Percentiles rank a stretch among this genome's conserved stretches.
Evolutionary conservation across 129 eudicot genomes (phyloP).

Genomic region (Erigeron canadensis): DNA sequence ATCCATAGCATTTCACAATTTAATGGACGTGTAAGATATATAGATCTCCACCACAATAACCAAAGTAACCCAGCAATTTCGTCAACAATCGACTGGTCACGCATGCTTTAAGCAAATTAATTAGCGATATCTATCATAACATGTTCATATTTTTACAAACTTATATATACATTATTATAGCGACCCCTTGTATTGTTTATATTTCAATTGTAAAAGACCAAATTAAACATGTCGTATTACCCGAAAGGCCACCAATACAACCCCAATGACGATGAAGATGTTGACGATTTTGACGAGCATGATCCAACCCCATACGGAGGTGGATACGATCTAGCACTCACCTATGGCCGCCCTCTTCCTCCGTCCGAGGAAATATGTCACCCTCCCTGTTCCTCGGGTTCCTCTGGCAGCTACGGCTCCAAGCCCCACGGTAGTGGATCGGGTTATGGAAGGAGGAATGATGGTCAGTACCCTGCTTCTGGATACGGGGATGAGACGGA

Average conservation of each 20-base stretch:
- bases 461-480: slow-evolving; percentile 27
- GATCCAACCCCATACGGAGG: slow-evolving; percentile 88
- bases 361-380: slow-evolving; percentile 74
- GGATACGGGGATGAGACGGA: slow-evolving; percentile 41
- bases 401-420: slow-evolving; percentile 47
- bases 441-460: slow-evolving; percentile 38
- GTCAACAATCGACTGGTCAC: slow-evolving; percentile 15
- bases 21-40: not conserved
- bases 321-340: slow-evolving; percentile 61
- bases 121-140: not conserved
- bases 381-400: slow-evolving; percentile 42
- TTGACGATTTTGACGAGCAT: slow-evolving; percentile 67
- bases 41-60: slow-evolving; percentile 8
- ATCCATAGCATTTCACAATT: not conserved
- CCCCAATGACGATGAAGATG: slow-evolving; percentile 47
- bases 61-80: slow-evolving; percentile 21
- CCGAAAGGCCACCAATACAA: slow-evolving; percentile 55
- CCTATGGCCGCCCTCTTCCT: slow-evolving; percentile 72
- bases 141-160: slow-evolving; percentile 1
- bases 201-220: not conserved
- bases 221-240: slow-evolving; percentile 59
- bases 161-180: not conserved
- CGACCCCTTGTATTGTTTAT: not conserved
- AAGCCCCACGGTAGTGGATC: slow-evolving; percentile 43
- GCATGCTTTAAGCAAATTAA: not conserved